Percentiles rank a stretch among this genome's conserved stretches.
phyloP scores from a whole-genome alignment of 495 filamentous ascomycete species.

The Penicillium antarcticum region DNA sequence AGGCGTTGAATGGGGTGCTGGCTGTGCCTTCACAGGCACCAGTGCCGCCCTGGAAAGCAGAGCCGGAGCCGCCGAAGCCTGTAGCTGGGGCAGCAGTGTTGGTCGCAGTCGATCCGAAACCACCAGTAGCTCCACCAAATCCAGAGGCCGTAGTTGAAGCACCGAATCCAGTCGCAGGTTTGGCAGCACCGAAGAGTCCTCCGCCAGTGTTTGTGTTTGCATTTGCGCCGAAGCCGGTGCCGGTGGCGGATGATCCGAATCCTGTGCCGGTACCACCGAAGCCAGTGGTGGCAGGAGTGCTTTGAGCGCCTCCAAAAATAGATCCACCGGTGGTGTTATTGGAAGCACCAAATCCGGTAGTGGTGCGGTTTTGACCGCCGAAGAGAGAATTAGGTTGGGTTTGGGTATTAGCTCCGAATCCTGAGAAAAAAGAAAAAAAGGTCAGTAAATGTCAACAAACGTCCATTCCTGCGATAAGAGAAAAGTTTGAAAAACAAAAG shows the following conservation, averaged over 20 bases:
- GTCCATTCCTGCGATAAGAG: neutral
- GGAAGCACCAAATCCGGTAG: conserved; percentile 47
- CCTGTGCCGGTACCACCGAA: conserved; percentile 26
- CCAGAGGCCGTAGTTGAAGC: conserved; percentile 21
- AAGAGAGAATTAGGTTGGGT: conserved; percentile 37
- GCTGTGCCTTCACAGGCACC: conserved; percentile 67
- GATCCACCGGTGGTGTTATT: conserved; percentile 41
- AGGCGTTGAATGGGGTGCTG: conserved; percentile 66
- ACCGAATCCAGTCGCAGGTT: conserved; percentile 35
- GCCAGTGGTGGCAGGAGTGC: conserved; percentile 44
- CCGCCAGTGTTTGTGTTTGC: conserved; percentile 37
- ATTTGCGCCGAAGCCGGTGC: conserved; percentile 35
- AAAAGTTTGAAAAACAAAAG: conserved; percentile 21
- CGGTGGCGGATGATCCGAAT: conserved; percentile 26
- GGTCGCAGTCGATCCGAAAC: conserved; percentile 22
- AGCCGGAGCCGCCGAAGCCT: conserved; percentile 41
- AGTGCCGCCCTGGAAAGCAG: conserved; percentile 44
- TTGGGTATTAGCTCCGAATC: conserved; percentile 36
- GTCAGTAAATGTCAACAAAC: conserved; percentile 14
- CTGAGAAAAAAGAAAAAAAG: conserved; percentile 17
- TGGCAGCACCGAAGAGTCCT: conserved; percentile 48
- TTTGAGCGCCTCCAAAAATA: conserved; percentile 44
- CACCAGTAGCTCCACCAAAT: conserved; percentile 14
- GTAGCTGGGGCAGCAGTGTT: conserved; percentile 2
- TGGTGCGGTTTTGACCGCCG: conserved; percentile 32